These are phyloP conservation scores for Pharus latifolius DNA, from an alignment of 176 grass and related monocot genomes.

Conservation along the genomic window DNA sequence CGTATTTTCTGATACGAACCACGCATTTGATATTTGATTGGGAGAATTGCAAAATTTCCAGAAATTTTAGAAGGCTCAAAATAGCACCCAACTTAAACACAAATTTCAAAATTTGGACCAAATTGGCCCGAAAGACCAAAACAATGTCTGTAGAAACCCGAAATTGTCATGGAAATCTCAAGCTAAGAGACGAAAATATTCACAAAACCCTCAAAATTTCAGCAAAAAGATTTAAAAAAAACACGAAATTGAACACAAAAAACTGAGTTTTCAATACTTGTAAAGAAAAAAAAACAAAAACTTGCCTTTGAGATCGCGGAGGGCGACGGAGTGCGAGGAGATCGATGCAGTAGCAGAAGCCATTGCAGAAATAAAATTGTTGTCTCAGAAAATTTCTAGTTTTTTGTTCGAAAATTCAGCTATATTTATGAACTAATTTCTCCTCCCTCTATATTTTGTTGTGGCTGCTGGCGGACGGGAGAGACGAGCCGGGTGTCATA, in stretches of 20 bases:
- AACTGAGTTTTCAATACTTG: too few species aligned
- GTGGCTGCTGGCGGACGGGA: conserved; percentile 12
- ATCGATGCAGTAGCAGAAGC: conserved; percentile 69
- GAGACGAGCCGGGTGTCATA: neutral
- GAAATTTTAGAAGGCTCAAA: neutral
- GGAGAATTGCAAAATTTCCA: neutral
- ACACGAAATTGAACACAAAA: neutral
- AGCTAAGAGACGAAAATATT: neutral
- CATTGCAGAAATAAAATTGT: conserved; percentile 19
- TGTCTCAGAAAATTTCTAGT: neutral
- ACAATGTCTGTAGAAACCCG: neutral
- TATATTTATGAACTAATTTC: too few species aligned
- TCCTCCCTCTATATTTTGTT: too few species aligned
- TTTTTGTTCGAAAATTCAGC: too few species aligned
- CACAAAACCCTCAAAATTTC: neutral
- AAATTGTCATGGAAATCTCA: neutral
- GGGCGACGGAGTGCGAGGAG: conserved; percentile 40
- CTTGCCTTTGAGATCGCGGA: conserved; percentile 61
- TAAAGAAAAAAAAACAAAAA: neutral
- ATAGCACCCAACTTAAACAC: neutral
- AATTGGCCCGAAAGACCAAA: neutral
- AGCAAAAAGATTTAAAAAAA: neutral
- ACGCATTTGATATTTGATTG: neutral
- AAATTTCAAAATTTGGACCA: neutral
- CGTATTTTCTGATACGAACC: neutral